Conservation (phyloP, 805 yeast genomes). For the Spathaspora arborariae region DNA sequence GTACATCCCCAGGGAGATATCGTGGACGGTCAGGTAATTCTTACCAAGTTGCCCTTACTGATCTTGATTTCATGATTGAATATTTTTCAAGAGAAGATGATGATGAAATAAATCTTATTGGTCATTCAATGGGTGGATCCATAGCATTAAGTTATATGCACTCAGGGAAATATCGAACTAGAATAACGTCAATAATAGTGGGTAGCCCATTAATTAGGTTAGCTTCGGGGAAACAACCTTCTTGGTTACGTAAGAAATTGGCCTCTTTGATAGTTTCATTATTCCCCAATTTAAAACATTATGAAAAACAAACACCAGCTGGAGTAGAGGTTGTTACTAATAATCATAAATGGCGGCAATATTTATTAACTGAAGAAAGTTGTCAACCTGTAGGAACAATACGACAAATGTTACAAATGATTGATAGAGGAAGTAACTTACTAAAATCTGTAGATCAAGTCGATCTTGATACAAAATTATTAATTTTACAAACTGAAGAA, state of each 20-base stretch:
- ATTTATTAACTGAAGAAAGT: slow-evolving; percentile 3
- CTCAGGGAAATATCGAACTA: slow-evolving; percentile 8
- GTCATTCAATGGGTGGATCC: slow-evolving; percentile 14
- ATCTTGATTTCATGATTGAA: slow-evolving; percentile 11
- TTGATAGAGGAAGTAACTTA: slow-evolving; percentile 6
- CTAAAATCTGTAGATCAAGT: not conserved
- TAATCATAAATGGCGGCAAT: slow-evolving; percentile 7
- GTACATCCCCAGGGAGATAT: slow-evolving; percentile 9
- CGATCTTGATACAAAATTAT: slow-evolving; percentile 2
- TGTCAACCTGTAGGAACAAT: slow-evolving; percentile 8
- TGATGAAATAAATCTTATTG: slow-evolving; percentile 3
- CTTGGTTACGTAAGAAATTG: not conserved
- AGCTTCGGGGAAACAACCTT: not conserved
- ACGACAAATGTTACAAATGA: slow-evolving; percentile 7
- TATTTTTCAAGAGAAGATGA: not conserved
- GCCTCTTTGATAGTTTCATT: not conserved
- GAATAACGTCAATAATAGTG: slow-evolving; percentile 1
- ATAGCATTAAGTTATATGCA: slow-evolving; percentile 8
- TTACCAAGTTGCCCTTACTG: slow-evolving; percentile 1
- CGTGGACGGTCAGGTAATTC: slow-evolving; percentile 9
- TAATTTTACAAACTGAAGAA: slow-evolving; percentile 8
- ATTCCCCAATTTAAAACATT: not conserved
- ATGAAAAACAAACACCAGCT: not conserved
- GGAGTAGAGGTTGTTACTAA: not conserved
- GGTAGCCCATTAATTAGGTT: slow-evolving; percentile 8